Percentiles rank a stretch among this genome's conserved stretches.
phyloP scores from a whole-genome alignment of 805 yeast species.

The Scheffersomyces ergatensis region DNA sequence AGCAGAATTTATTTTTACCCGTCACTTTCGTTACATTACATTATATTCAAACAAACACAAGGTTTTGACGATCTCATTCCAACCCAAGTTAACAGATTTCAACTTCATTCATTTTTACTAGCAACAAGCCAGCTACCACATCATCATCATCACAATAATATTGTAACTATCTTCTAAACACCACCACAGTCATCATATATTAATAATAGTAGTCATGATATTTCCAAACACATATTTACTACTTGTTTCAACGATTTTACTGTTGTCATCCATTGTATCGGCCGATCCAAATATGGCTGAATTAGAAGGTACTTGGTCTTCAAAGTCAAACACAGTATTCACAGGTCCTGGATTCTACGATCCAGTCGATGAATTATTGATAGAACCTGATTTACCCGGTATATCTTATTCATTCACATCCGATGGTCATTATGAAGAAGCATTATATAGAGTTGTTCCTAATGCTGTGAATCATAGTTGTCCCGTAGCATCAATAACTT shows the following conservation, averaged over 20 bases:
- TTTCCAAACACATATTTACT: background rate
- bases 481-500: conserved; percentile 77
- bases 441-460: conserved; percentile 74
- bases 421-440: conserved; percentile 91
- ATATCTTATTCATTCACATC: conserved; percentile 87
- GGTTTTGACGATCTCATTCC: too few species aligned
- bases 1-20: too few species aligned
- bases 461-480: conserved; percentile 76
- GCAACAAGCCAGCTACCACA: too few species aligned
- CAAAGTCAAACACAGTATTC: conserved; percentile 89
- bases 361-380: conserved; percentile 90
- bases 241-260: background rate
- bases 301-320: conserved; percentile 90
- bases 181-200: too few species aligned
- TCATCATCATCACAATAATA: too few species aligned
- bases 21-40: too few species aligned
- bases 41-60: too few species aligned
- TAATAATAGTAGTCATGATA: background rate
- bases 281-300: conserved; percentile 40
- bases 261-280: conserved; percentile 7
- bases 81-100: too few species aligned
- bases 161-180: too few species aligned
- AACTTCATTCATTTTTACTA: too few species aligned
- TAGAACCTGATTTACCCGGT: conserved; percentile 96
- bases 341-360: conserved; percentile 97